These are phyloP conservation scores for Leucaena leucocephala DNA, from an alignment of 306 rosid genomes.

Conservation along the genomic window DNA sequence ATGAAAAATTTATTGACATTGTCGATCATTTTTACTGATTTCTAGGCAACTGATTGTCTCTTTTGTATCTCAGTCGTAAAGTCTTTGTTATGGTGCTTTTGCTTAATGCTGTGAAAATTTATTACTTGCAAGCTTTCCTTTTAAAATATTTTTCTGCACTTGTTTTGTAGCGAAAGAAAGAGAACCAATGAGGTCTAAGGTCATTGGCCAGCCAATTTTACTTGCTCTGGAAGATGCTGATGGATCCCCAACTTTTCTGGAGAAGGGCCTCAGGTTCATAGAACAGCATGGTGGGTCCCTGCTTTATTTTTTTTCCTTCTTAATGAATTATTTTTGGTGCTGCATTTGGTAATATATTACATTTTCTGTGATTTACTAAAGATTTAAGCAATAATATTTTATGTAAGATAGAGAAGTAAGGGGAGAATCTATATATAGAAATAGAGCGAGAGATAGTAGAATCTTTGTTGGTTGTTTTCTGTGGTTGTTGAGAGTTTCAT, in stretches of 20 bases:
- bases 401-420: too few species aligned
- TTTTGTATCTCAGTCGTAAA: slow-evolving; percentile 6
- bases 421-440: too few species aligned
- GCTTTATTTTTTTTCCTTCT: neutral
- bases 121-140: slow-evolving; percentile 32
- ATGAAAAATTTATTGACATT: too few species aligned
- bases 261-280: slow-evolving; percentile 82
- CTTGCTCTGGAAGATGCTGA: slow-evolving; percentile 95
- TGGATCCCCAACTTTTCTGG: slow-evolving; percentile 94
- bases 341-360: neutral
- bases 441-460: too few species aligned
- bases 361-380: neutral
- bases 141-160: slow-evolving; percentile 39
- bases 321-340: slow-evolving; percentile 1
- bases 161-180: slow-evolving; percentile 60
- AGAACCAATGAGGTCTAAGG: slow-evolving; percentile 62
- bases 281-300: slow-evolving; percentile 75
- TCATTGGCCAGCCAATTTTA: slow-evolving; percentile 84
- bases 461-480: too few species aligned
- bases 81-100: slow-evolving; percentile 28
- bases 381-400: neutral
- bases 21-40: slow-evolving; percentile 15
- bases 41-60: slow-evolving; percentile 22
- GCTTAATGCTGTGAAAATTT: slow-evolving; percentile 37
- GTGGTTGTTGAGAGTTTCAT: slow-evolving; percentile 1